A percentile compares a stretch with the other conserved stretches of the same genome.
phyloP scores from a whole-genome alignment of 306 rosid genomes.

The Boehmeria nivea region DNA sequence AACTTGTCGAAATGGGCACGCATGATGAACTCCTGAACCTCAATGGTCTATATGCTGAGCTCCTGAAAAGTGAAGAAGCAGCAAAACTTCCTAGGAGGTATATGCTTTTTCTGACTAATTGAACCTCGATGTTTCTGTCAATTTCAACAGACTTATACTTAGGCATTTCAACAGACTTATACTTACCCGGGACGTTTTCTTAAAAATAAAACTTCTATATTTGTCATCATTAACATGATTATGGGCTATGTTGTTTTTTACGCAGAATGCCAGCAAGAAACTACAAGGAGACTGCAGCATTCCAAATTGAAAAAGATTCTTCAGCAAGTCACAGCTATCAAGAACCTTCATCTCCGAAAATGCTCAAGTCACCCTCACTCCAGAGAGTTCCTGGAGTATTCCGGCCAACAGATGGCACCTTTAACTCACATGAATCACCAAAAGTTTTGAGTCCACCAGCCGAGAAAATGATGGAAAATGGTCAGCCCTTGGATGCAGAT shows the following conservation, averaged over 20 bases:
- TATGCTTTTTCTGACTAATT: conserved; percentile 15
- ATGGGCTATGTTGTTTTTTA: conserved; percentile 4
- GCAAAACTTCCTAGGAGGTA: conserved; percentile 99
- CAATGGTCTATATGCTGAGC: conserved; percentile 93
- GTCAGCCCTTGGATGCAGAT: conserved; percentile 64
- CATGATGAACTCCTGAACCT: conserved; percentile 80
- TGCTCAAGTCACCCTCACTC: conserved; percentile 88
- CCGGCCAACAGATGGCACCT: conserved; percentile 59
- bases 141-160: too few relatives aligned
- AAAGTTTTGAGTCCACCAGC: conserved; percentile 77
- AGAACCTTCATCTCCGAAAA: conserved; percentile 95
- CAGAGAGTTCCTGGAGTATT: conserved; percentile 67
- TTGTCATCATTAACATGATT: conserved; percentile 1
- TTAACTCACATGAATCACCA: conserved; percentile 81
- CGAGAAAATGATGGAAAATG: conserved; percentile 78
- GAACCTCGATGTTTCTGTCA: too few relatives aligned
- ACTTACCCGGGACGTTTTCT: background rate
- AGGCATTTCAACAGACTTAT: too few relatives aligned
- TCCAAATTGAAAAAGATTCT: conserved; percentile 96
- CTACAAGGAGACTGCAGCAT: conserved; percentile 82
- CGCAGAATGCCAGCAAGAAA: conserved; percentile 90
- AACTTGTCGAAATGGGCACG: conserved; percentile 96
- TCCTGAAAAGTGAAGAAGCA: conserved; percentile 93
- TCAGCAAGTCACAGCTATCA: conserved; percentile 78
- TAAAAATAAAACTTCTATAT: background rate